These are phyloP conservation scores for Aspergillus arachidicola DNA, from an alignment of 2,329 filamentous ascomycete genomes.

Conservation along the genomic window DNA sequence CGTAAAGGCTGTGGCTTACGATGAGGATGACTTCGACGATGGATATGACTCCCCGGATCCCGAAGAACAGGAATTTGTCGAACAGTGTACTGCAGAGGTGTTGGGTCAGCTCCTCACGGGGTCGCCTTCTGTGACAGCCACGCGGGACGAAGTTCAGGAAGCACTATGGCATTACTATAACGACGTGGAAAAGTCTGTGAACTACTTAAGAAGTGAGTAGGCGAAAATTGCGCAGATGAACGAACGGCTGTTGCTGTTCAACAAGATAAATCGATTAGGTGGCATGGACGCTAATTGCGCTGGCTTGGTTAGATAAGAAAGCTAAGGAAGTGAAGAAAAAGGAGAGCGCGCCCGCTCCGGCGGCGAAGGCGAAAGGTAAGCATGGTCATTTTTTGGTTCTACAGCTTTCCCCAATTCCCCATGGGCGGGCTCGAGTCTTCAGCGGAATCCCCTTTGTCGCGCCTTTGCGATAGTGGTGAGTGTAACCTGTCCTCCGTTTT, in stretches of 20 bases:
- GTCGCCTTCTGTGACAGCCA: slow-evolving; percentile 60
- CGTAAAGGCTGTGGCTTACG: slow-evolving; percentile 47
- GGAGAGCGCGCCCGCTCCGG: slow-evolving; percentile 22
- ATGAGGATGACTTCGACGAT: slow-evolving; percentile 46
- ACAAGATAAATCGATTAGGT: not conserved
- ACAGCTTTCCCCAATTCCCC: slow-evolving; percentile 12
- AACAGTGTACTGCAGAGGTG: slow-evolving; percentile 67
- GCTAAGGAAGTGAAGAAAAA: slow-evolving; percentile 41
- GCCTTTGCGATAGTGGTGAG: slow-evolving; percentile 13
- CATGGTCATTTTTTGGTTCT: slow-evolving; percentile 9
- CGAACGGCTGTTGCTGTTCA: not conserved
- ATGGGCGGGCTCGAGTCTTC: slow-evolving; percentile 35
- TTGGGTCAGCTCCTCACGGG: slow-evolving; percentile 65
- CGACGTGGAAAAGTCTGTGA: slow-evolving; percentile 81
- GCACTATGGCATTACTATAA: slow-evolving; percentile 96
- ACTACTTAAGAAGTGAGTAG: slow-evolving; percentile 70
- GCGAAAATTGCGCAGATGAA: not conserved
- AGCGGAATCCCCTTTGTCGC: not conserved
- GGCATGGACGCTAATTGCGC: slow-evolving; percentile 8
- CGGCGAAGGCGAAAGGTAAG: slow-evolving; percentile 31
- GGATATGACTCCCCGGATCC: slow-evolving; percentile 46
- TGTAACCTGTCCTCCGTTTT: slow-evolving; percentile 17
- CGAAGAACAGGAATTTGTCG: slow-evolving; percentile 60
- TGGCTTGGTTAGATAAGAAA: slow-evolving; percentile 32
- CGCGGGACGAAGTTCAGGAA: slow-evolving; percentile 78